phyloP scores from a whole-genome alignment of 768 basidiomycete genomes.

The Collybiopsis luxurians region DNA sequence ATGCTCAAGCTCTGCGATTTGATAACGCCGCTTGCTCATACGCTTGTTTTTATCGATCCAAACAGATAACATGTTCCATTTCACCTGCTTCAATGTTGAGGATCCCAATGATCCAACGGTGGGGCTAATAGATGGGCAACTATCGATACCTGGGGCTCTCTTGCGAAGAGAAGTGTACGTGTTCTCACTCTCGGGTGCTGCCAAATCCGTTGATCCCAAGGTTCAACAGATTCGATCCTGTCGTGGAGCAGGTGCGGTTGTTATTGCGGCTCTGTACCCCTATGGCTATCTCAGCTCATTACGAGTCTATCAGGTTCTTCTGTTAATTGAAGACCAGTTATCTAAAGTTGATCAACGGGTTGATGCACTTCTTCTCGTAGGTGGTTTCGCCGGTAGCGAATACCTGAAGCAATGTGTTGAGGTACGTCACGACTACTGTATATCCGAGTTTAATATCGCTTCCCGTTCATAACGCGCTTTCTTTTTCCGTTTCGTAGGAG shows the following conservation, averaged over 20 bases:
- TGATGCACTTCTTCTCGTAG: slow-evolving; percentile 85
- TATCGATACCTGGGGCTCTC: slow-evolving; percentile 77
- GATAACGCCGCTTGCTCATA: neutral
- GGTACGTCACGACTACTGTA: no score
- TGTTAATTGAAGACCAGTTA: slow-evolving; percentile 76
- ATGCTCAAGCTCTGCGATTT: neutral
- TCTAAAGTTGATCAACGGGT: slow-evolving; percentile 64
- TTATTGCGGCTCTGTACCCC: slow-evolving; percentile 7
- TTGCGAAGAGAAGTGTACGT: slow-evolving; percentile 67
- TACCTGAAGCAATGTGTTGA: slow-evolving; percentile 80
- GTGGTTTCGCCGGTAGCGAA: slow-evolving; percentile 85
- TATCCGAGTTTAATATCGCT: no score
- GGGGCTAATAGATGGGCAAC: slow-evolving; percentile 79
- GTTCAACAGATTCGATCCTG: slow-evolving; percentile 65
- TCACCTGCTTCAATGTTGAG: slow-evolving; percentile 87
- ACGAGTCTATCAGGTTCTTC: slow-evolving; percentile 63
- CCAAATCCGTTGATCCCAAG: neutral
- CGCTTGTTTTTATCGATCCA: slow-evolving; percentile 8
- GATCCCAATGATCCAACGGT: slow-evolving; percentile 79
- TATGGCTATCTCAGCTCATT: no score
- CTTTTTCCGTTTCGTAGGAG: slow-evolving; percentile 39
- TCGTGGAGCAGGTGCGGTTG: slow-evolving; percentile 65
- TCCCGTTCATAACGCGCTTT: no score
- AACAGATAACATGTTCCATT: slow-evolving; percentile 84
- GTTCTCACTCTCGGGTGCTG: neutral